A percentile compares a stretch with the other conserved stretches of the same genome.
Conservation (phyloP, 2,329 filamentous ascomycete species). For the Cucurbitaria berberidis region DNA sequence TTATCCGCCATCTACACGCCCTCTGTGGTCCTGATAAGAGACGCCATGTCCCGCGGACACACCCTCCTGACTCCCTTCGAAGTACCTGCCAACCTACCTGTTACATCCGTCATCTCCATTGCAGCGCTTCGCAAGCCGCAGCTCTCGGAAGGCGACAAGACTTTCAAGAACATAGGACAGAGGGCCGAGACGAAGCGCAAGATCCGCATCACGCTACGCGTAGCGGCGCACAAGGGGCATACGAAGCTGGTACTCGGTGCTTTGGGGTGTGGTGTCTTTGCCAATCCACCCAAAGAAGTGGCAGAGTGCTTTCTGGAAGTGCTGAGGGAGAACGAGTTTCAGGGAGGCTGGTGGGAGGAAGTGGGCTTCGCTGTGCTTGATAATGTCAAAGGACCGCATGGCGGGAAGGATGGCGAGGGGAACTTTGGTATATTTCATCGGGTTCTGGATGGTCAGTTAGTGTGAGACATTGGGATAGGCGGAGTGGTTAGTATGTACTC, state of each 20-base stretch:
- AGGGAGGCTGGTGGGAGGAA: constrained; percentile 68
- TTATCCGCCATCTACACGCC: constrained; percentile 65
- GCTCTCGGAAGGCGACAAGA: constrained; percentile 18
- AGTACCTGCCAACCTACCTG: constrained; percentile 50
- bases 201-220: constrained; percentile 66
- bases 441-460: constrained; percentile 32
- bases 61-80: constrained; percentile 50
- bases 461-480: constrained; percentile 5
- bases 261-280: constrained; percentile 71
- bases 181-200: constrained; percentile 66
- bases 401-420: constrained; percentile 48
- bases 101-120: constrained; percentile 66
- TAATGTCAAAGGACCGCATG: constrained; percentile 33
- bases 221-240: constrained; percentile 64
- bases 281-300: constrained; percentile 67
- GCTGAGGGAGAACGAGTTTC: constrained; percentile 65
- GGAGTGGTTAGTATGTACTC: neutral
- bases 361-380: constrained; percentile 69
- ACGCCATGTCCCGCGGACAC: constrained; percentile 56
- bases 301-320: constrained; percentile 68
- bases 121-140: constrained; percentile 60
- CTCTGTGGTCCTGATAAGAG: constrained; percentile 64
- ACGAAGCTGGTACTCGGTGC: constrained; percentile 69
- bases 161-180: constrained; percentile 44
- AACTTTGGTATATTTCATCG: constrained; percentile 59